Evolutionary conservation across 2,329 filamentous ascomycete species (phyloP), one percentile per base, ranked within the genome.

Genomic region (Ceratocystis destructans): DNA sequence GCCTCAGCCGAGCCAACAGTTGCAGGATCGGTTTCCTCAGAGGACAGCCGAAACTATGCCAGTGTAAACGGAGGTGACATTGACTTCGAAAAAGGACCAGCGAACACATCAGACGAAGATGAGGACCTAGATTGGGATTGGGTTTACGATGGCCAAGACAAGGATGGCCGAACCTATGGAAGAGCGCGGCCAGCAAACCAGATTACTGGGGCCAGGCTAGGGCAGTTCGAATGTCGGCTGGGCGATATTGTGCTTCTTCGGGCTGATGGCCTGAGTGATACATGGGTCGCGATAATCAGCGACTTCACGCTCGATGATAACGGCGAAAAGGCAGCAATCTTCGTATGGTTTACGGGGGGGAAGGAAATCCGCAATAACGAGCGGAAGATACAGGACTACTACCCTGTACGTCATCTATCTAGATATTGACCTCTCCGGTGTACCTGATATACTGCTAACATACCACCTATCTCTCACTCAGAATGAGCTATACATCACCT

Each of bases 331-430:
- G 85, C 87, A 31, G 93, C 89, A 66, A 88, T 87, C 69, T 94
- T 99, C 73, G 87, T 96, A 82, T 99, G 94, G 94, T 96, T 99
- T 73, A 91, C 89, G 0, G 90, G 89, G 0, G 89, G 96, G 71
- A 89, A 88, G 72, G 93, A 97, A 76, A 90, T 96, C 68, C 84
- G 87, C 33, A 94, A 89, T 71, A 88, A 87, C 73, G 83, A 85
- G 67, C 93, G 89, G 76, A 96, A 94, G 77, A 81, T 90, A 72
- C 82, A 79, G 12, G 94, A 99, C 75, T 90, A 84, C 68, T 75
- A 95, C 64, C 83, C 83, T 72, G 85, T 88, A 77, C 67, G 77
- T 71, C 28, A 12, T 22, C 6, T n/a, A 12, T 5, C 55, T n/a
- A 31, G 5, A 62, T 20, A 4, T 41, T 44, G 8, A 5, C 37